These are phyloP conservation scores for Ascoidea tarda DNA, from an alignment of 805 yeast species.

Conservation along the genomic window DNA sequence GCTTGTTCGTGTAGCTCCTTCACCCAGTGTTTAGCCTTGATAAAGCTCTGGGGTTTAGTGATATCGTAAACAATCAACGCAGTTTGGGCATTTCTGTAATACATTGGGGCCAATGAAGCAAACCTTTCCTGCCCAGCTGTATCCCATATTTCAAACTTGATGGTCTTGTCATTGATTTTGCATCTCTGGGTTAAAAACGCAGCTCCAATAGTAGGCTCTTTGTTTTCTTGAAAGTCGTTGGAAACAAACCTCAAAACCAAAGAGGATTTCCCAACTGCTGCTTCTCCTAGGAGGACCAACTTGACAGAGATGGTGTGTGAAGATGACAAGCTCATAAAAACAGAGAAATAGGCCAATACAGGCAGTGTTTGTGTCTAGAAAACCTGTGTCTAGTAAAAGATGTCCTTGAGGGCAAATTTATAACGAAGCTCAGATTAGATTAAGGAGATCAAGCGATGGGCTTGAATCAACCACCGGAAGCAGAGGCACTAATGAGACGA, in stretches of 20 bases:
- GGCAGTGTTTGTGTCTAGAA: too few species aligned
- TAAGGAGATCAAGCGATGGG: too few species aligned
- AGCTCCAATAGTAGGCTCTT: slow-evolving; percentile 78
- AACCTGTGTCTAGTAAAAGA: too few species aligned
- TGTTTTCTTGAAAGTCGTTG: slow-evolving; percentile 55
- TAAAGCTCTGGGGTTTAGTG: slow-evolving; percentile 47
- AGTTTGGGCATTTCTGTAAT: slow-evolving; percentile 68
- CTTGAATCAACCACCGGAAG: too few species aligned
- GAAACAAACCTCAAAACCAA: slow-evolving; percentile 59
- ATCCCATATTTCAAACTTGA: slow-evolving; percentile 76
- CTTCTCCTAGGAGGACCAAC: slow-evolving; percentile 48
- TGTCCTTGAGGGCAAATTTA: too few species aligned
- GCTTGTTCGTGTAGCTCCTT: slow-evolving; percentile 40
- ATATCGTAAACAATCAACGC: slow-evolving; percentile 71
- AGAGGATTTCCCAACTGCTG: slow-evolving; percentile 59
- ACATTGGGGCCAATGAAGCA: slow-evolving; percentile 70
- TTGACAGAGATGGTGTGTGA: slow-evolving; percentile 19
- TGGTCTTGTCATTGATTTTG: slow-evolving; percentile 23
- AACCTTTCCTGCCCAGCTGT: slow-evolving; percentile 81
- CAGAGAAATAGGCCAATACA: too few species aligned
- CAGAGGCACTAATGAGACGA: too few species aligned
- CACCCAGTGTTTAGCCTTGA: slow-evolving; percentile 64
- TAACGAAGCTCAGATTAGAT: too few species aligned
- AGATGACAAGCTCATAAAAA: too few species aligned
- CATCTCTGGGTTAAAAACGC: slow-evolving; percentile 56